Evolutionary conservation across 2,329 filamentous ascomycete species (phyloP), one percentile per base, ranked within the genome.

Genomic region (Pezizomycotina sp.): DNA sequence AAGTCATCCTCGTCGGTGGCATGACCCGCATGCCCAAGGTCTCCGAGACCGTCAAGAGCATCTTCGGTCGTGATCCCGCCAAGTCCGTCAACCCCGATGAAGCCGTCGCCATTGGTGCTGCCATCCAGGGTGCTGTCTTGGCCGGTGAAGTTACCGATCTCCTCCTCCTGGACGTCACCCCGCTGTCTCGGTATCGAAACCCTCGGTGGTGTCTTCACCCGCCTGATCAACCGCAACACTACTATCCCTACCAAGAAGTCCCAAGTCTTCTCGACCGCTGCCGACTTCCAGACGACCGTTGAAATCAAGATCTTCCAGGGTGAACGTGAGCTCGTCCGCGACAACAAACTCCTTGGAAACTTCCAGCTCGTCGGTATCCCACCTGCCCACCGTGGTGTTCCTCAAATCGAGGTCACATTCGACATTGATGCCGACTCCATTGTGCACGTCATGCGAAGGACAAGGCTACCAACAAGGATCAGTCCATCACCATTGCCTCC

Each of bases 11-110:
- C 27, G 86, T 95, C 37, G 86, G 86, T 74, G 86, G 86, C 64
- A 93, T 93, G 84, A 93, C 86, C 53, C 86, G 86, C 67, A 95
- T 95, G 84, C 86, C 86, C 60, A 93, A 93, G 77, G 86, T 95
- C 50, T 69, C 73, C 47, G 83, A 93, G 66, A 89, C 83, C 27
- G 84, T 93, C 60, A 92, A 92, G 77, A 74, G 66, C 66, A 84
- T 93, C 60, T 95, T 95, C 61, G 84, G 84, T 50, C 84, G 84
- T 58, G 86, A 93, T 38, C 83, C 86, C 48, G 81, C 84, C 62
- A 95, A 93, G 74, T 91, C 86, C 32, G 84, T 95, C 60, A 95
- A 95, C 72, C 86, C 86, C 43, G 86, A 95, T 52, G 86, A 95
- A 71, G 86, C 86, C 60, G 86, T 95, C 46, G 86, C 86, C 55